phyloP scores from a whole-genome alignment of 257 asterid genomes.

The Eustoma russellianum region DNA sequence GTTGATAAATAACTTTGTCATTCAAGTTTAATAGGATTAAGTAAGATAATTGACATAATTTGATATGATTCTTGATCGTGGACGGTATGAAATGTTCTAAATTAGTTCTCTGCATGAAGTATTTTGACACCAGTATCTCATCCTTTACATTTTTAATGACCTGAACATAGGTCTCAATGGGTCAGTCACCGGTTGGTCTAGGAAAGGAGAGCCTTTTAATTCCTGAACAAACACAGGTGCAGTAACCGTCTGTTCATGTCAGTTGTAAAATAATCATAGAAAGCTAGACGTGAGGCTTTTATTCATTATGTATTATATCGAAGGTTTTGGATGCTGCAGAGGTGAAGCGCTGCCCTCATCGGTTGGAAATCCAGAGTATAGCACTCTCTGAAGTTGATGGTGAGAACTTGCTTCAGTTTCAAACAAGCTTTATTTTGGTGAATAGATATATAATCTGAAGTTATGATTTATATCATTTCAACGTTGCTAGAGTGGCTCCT shows the following conservation, averaged over 20 bases:
- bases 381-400: slow-evolving; percentile 59
- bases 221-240: slow-evolving; percentile 68
- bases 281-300: slow-evolving; percentile 7
- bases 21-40: too few species aligned
- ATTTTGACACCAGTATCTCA: too few species aligned
- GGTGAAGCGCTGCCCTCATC: slow-evolving; percentile 78
- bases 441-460: neutral
- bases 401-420: slow-evolving; percentile 16
- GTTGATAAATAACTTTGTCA: too few species aligned
- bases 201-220: slow-evolving; percentile 88
- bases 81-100: too few species aligned
- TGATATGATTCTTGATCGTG: too few species aligned
- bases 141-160: neutral
- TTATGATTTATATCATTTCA: too few species aligned
- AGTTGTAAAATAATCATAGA: slow-evolving; percentile 3
- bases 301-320: slow-evolving; percentile 17
- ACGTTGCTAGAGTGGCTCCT: too few species aligned
- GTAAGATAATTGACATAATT: too few species aligned
- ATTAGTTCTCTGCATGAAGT: too few species aligned
- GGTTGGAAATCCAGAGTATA: slow-evolving; percentile 76
- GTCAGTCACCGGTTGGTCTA: slow-evolving; percentile 41
- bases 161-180: slow-evolving; percentile 49
- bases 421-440: slow-evolving; percentile 1
- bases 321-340: slow-evolving; percentile 64
- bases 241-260: slow-evolving; percentile 3